phyloP scores from a whole-genome alignment of 495 filamentous ascomycete genomes.

The Saxophila tyrrhenica region DNA sequence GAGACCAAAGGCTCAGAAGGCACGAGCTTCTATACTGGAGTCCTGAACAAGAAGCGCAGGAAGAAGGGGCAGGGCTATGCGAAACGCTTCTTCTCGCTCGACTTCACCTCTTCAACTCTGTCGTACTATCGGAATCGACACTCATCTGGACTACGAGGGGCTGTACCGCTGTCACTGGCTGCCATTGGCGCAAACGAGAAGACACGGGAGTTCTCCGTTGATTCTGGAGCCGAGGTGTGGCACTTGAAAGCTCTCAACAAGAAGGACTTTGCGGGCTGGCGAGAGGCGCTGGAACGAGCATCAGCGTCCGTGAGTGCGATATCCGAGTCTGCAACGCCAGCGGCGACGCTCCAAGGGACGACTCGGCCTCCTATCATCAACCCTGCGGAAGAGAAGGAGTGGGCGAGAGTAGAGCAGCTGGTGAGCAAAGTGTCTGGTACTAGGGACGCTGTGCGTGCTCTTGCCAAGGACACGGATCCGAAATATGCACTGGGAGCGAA shows the following conservation, averaged over 20 bases:
- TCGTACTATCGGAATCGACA: conserved; percentile 93
- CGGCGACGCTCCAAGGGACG: conserved; percentile 24
- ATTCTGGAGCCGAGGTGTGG: conserved; percentile 95
- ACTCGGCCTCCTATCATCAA: conserved; percentile 23
- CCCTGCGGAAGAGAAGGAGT: conserved; percentile 61
- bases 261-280: conserved; percentile 81
- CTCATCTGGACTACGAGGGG: conserved; percentile 77
- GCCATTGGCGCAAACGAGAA: conserved; percentile 80
- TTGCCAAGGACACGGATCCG: conserved; percentile 72
- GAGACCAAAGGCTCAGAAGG: conserved; percentile 13
- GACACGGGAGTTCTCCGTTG: conserved; percentile 84
- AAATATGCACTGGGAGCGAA: conserved; percentile 36
- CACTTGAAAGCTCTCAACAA: conserved; percentile 75
- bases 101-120: conserved; percentile 79
- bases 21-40: conserved; percentile 59
- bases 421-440: conserved; percentile 77
- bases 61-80: conserved; percentile 93
- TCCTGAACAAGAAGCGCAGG: conserved; percentile 75
- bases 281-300: conserved; percentile 69
- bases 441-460: conserved; percentile 70
- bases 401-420: conserved; percentile 70
- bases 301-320: conserved; percentile 30
- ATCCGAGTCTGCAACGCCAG: conserved; percentile 17
- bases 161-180: conserved; percentile 82
- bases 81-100: conserved; percentile 83